Evolutionary conservation across 2,329 filamentous ascomycete species (phyloP).

Genomic region (Hymenoscyphus fraxineus): DNA sequence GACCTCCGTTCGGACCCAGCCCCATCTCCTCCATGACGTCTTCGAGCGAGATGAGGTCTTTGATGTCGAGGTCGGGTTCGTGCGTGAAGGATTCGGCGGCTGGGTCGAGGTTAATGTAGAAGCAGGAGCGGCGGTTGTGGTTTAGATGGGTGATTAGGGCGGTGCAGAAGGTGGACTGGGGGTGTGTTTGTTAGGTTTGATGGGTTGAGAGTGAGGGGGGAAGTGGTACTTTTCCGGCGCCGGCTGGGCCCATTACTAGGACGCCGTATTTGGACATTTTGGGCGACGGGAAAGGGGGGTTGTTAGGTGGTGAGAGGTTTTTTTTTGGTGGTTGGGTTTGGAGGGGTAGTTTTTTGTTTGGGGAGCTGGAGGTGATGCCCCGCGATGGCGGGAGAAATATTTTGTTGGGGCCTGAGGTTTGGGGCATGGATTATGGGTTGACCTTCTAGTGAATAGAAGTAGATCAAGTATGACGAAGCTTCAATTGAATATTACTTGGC

Average conservation of each 20-base stretch:
- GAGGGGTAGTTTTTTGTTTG: not conserved
- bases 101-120: constrained; percentile 97
- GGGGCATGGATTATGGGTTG: not conserved
- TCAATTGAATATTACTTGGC: no score
- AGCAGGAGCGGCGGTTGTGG: constrained; percentile 86
- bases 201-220: constrained; percentile 6
- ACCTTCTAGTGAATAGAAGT: no score
- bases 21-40: constrained; percentile 96
- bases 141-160: constrained; percentile 89
- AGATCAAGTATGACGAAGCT: no score
- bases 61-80: constrained; percentile 90
- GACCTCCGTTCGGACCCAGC: constrained; percentile 83
- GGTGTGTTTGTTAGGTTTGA: constrained; percentile 11
- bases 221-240: constrained; percentile 9
- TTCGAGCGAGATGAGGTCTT: constrained; percentile 86
- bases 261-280: constrained; percentile 17
- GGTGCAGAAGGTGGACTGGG: constrained; percentile 88
- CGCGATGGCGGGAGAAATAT: not conserved
- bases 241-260: constrained; percentile 13
- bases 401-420: not conserved
- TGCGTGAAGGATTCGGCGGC: constrained; percentile 92
- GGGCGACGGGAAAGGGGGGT: not conserved
- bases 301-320: not conserved
- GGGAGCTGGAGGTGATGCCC: not conserved
- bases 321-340: not conserved